A percentile compares a stretch with the other conserved stretches of the same genome.
Evolutionary conservation across 2,329 filamentous ascomycete species (phyloP).

Genomic region (Ophioceras dolichostomum): DNA sequence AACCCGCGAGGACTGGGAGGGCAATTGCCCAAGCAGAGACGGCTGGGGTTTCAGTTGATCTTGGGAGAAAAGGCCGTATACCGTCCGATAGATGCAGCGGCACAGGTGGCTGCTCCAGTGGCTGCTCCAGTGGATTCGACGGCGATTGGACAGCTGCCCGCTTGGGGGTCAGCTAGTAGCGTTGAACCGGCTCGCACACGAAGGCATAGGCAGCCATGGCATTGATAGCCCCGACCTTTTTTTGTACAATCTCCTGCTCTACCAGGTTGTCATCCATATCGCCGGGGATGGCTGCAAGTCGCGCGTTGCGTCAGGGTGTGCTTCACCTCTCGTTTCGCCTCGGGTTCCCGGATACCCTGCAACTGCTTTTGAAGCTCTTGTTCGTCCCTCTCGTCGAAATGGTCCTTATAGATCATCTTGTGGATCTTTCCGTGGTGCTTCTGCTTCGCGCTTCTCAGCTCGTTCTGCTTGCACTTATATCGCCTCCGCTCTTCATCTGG

Average conservation of each 20-base stretch:
- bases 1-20: not conserved
- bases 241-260: conserved; percentile 2
- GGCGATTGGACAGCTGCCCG: not conserved
- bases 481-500: not conserved
- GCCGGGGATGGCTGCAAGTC: conserved; percentile 3
- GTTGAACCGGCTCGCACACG: conserved; percentile 2
- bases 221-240: conserved; percentile 5
- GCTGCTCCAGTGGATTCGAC: not conserved
- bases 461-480: conserved; percentile 1
- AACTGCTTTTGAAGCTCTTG: conserved; percentile 6
- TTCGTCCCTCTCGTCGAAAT: conserved; percentile 4
- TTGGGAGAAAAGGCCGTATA: not conserved
- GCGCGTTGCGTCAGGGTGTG: not conserved
- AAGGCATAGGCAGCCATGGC: conserved; percentile 18
- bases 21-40: not conserved
- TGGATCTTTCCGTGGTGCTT: conserved; percentile 4
- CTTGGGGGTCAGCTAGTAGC: not conserved
- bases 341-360: conserved; percentile 4
- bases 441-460: conserved; percentile 4
- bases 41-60: no score
- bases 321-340: conserved; percentile 1
- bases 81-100: not conserved
- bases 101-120: not conserved
- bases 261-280: conserved; percentile 3
- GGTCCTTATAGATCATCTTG: conserved; percentile 1